A percentile compares a stretch with the other conserved stretches of the same genome.
phyloP scores from a whole-genome alignment of 441 rosid genomes.

The Cnidoscolus chayamansa region DNA sequence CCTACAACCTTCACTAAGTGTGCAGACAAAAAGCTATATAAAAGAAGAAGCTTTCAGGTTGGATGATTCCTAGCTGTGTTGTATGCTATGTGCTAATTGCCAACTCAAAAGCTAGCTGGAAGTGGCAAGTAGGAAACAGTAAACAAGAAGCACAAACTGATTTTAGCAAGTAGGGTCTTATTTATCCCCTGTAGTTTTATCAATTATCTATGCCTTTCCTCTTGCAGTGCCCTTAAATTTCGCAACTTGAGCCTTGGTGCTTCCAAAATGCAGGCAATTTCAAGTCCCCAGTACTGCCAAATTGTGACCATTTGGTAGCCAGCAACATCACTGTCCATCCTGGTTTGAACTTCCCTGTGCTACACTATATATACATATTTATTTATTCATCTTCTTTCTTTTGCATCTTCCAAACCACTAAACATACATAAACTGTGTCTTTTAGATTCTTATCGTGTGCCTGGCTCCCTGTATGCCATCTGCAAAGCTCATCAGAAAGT shows the following conservation, averaged over 20 bases:
- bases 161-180: neutral
- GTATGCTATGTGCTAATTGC: constrained; percentile 39
- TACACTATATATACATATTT: neutral
- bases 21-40: constrained; percentile 22
- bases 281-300: neutral
- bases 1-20: constrained; percentile 18
- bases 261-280: constrained; percentile 15
- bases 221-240: neutral
- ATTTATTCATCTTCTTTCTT: neutral
- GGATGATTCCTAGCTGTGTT: constrained; percentile 14
- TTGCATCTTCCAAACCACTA: neutral
- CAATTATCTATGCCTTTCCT: neutral
- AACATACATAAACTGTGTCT: neutral
- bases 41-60: constrained; percentile 29
- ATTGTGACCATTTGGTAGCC: neutral
- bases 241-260: neutral
- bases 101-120: constrained; percentile 17
- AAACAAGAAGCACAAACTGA: neutral
- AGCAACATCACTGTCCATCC: constrained; percentile 5
- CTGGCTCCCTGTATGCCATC: constrained; percentile 60
- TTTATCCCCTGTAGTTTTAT: neutral
- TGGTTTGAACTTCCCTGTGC: constrained; percentile 4
- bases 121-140: neutral
- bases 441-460: constrained; percentile 22
- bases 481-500: constrained; percentile 34